Conservation (phyloP, 768 basidiomycete species). For the Hebeloma cylindrosporum region DNA sequence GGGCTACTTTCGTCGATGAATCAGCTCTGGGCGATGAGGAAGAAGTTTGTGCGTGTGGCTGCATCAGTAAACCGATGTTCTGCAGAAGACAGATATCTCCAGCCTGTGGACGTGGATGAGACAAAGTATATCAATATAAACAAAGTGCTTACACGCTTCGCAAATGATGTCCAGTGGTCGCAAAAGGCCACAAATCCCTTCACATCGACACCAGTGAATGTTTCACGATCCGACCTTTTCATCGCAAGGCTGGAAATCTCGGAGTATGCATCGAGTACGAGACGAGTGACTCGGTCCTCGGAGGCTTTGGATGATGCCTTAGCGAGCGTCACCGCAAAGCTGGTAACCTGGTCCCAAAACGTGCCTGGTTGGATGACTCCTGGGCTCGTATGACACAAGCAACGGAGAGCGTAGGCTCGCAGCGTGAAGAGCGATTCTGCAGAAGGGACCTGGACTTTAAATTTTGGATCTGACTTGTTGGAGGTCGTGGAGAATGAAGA, state of each 20-base stretch:
- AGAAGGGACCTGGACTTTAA: constrained; percentile 7
- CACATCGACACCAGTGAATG: constrained; percentile 36
- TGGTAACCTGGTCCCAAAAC: constrained; percentile 72
- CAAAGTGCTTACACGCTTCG: constrained; percentile 50
- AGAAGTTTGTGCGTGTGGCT: constrained; percentile 20
- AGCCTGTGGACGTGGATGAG: constrained; percentile 31
- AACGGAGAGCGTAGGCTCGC: constrained; percentile 49
- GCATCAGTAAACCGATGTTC: constrained; percentile 44
- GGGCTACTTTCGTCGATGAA: no score
- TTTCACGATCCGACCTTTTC: constrained; percentile 30
- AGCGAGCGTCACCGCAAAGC: constrained; percentile 47
- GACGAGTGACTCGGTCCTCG: constrained; percentile 33
- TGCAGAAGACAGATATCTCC: constrained; percentile 49
- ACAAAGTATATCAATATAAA: not conserved
- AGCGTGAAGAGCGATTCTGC: constrained; percentile 31
- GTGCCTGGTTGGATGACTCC: constrained; percentile 49
- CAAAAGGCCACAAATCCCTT: constrained; percentile 61
- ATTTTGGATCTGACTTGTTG: constrained; percentile 7
- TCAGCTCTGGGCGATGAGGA: constrained; percentile 15
- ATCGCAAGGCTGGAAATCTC: constrained; percentile 44
- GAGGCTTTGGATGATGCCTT: constrained; percentile 29
- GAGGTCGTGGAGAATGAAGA: constrained; percentile 12
- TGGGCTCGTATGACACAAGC: constrained; percentile 43
- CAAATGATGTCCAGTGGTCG: constrained; percentile 71
- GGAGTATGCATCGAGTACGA: constrained; percentile 44